Base-by-base conservation (phyloP, 202 grass and related monocot species). In the Musa balbisiana region DNA sequence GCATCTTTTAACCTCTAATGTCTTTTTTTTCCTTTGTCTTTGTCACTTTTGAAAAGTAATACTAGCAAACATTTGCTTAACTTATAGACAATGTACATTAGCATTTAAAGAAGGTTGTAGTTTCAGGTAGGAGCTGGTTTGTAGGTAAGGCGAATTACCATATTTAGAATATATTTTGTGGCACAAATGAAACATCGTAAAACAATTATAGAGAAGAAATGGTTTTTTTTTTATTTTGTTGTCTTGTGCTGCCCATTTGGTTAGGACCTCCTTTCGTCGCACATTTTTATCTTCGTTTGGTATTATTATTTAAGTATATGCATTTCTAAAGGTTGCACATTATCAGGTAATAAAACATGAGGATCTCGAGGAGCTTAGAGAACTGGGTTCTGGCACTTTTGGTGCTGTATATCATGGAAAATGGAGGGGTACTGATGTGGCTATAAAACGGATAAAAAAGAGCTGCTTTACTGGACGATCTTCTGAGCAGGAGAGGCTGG, bases 381-480 rank as follows among this genome's bases (percentile, higher is more conserved):
- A 99, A 87, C 80, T 99, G 62, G 95, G 95, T 67, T 94, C 91
- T 80, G 95, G 95, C 77, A 92, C 91, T 73, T 92, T 99, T 23
- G 95, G 95, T 58, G 94, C 91, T 27, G 95, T 99, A 81, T 99
- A 92, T 83, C 89, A 99, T 89, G 91, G 95, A 72, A 99, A 99
- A 86, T 99, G 95, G 95, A 92, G 91, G 82, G 91, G 95, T 52
- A 82, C 91, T 2, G 95, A 99, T 78, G 95, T 99, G 13, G 95
- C 91, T 72, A 99, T 94, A 73, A 99, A 99, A 84, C 94, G 95
- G 77, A 99, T 99, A 65, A 99, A 85, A 49, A 91, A 95, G 54
- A 87, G 91, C 20, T 92, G 91, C 74, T 95, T 99, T 84, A 83
- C 76, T 86, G 95, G 33, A 43, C 33, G 33, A 43, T 43, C 33